phyloP scores from a whole-genome alignment of 2,329 filamentous ascomycete species.

The Fusarium drepaniforme region DNA sequence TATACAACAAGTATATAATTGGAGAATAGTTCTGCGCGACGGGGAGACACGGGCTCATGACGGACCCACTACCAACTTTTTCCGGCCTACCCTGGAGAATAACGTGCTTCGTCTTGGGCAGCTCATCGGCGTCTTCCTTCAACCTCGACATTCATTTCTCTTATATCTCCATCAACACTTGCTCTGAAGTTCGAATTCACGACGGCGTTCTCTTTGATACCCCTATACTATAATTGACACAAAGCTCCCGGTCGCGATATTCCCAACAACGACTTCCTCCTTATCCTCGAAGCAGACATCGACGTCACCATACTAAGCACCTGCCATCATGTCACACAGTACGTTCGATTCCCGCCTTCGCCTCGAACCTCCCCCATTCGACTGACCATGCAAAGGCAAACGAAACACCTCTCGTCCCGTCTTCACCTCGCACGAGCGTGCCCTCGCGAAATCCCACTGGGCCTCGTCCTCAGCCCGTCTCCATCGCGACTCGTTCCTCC shows the following conservation, averaged over 20 bases:
- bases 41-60: slow-evolving; percentile 26
- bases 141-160: background rate
- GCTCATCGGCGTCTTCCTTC: background rate
- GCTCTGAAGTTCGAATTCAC: background rate
- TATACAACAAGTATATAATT: slow-evolving; percentile 17
- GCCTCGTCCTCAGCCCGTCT: slow-evolving; percentile 85
- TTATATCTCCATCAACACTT: background rate
- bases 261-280: background rate
- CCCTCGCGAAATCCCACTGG: slow-evolving; percentile 85
- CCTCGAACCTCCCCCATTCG: background rate
- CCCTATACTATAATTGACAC: background rate
- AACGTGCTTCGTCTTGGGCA: background rate
- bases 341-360: slow-evolving; percentile 37
- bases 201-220: background rate
- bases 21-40: slow-evolving; percentile 12
- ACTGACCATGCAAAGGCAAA: slow-evolving; percentile 67
- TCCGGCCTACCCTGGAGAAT: slow-evolving; percentile 22
- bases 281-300: background rate
- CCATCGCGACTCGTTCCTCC: slow-evolving; percentile 89
- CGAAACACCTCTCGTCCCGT: slow-evolving; percentile 92
- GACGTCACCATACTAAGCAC: slow-evolving; percentile 15
- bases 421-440: slow-evolving; percentile 93
- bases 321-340: slow-evolving; percentile 58
- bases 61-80: slow-evolving; percentile 34
- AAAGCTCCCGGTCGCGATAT: background rate